phyloP scores from a whole-genome alignment of 768 basidiomycete genomes.

The Russula virescens region DNA sequence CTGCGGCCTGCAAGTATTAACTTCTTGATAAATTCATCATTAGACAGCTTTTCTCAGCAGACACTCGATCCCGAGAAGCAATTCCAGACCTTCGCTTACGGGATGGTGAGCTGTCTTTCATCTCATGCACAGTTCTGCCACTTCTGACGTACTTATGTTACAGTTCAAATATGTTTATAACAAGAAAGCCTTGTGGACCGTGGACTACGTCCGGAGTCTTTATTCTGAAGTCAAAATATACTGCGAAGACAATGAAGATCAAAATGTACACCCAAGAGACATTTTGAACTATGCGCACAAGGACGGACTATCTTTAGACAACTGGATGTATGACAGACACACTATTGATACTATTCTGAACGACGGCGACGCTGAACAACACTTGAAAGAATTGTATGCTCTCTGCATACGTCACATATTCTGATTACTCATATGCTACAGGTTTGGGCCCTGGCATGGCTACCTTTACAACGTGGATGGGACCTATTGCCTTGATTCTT shows the following conservation, averaged over 20 bases:
- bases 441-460: slow-evolving; percentile 18
- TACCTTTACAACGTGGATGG: slow-evolving; percentile 7
- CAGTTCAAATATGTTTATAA: slow-evolving; percentile 9
- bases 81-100: slow-evolving; percentile 25
- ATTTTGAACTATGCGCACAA: too few relatives aligned
- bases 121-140: too few relatives aligned
- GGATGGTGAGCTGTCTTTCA: slow-evolving; percentile 17
- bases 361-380: background rate
- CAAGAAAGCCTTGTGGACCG: background rate
- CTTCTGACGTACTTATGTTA: background rate
- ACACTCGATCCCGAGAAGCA: slow-evolving; percentile 20
- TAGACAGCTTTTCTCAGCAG: slow-evolving; percentile 25
- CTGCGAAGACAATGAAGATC: too few relatives aligned
- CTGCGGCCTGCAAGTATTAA: too few relatives aligned
- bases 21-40: too few relatives aligned
- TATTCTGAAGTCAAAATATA: too few relatives aligned
- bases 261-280: too few relatives aligned
- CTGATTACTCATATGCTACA: background rate
- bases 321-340: slow-evolving; percentile 13
- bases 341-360: background rate
- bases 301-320: background rate
- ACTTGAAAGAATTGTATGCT: slow-evolving; percentile 7
- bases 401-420: background rate
- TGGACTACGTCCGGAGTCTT: too few relatives aligned
- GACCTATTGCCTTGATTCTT: background rate